phyloP scores from a whole-genome alignment of 192 early-diverging fungal genomes.

The Backusella circina region DNA sequence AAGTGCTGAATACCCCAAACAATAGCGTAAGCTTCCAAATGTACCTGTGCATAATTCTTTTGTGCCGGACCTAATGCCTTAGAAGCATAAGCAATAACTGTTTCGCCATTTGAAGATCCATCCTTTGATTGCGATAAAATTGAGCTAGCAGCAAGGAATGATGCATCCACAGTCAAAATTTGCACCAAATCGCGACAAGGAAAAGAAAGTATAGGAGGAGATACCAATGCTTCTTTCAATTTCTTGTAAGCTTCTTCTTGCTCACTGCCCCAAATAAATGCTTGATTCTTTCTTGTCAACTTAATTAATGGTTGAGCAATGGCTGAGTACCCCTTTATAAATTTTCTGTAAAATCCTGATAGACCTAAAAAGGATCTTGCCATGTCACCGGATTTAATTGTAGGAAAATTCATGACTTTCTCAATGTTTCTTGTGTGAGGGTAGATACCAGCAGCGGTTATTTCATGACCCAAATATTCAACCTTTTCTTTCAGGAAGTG shows the following conservation, averaged over 20 bases:
- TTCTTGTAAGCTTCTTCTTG: neutral
- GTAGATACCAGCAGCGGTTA: neutral
- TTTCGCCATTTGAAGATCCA: neutral
- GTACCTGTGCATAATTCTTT: neutral
- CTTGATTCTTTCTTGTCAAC: conserved; percentile 23
- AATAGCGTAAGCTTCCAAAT: neutral
- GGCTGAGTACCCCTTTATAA: conserved; percentile 32
- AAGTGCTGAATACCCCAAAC: conserved; percentile 1
- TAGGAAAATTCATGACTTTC: conserved; percentile 15
- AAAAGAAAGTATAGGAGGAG: conserved; percentile 2
- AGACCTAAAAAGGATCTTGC: conserved; percentile 31
- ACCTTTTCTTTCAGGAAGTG: neutral
- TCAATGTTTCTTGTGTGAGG: neutral
- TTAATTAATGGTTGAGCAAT: conserved; percentile 27
- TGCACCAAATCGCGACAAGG: neutral
- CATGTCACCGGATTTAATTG: conserved; percentile 3
- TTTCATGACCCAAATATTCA: neutral
- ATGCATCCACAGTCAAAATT: neutral
- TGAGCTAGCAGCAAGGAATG: neutral
- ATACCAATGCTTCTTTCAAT: neutral
- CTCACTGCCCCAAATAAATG: conserved; percentile 12
- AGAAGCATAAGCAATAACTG: neutral
- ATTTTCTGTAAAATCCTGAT: conserved; percentile 36
- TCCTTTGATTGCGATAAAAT: conserved; percentile 1
- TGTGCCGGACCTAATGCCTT: neutral